Conservation (phyloP, 2,329 filamentous ascomycete genomes). For the Xylaria hypoxylon region DNA sequence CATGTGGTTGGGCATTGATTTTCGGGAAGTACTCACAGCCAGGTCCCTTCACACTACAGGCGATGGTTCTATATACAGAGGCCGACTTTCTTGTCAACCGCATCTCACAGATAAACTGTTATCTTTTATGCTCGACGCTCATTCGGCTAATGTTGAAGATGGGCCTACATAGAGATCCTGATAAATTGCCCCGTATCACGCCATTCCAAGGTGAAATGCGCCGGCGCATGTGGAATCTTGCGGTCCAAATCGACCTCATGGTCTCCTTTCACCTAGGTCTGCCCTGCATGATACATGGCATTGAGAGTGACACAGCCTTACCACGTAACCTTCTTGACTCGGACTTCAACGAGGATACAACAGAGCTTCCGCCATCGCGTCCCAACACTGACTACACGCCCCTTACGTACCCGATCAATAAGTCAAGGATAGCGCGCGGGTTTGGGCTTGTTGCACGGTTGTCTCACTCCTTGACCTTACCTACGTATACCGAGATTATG, state of each 20-base stretch:
- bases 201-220: conserved; percentile 67
- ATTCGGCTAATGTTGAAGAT: conserved; percentile 69
- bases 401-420: conserved; percentile 66
- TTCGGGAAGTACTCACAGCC: conserved; percentile 64
- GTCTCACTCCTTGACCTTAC: conserved; percentile 61
- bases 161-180: conserved; percentile 68
- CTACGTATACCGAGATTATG: conserved; percentile 63
- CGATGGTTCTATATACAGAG: conserved; percentile 65
- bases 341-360: conserved; percentile 69
- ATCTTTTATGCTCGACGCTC: conserved; percentile 62
- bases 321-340: conserved; percentile 74
- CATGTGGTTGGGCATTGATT: conserved; percentile 64
- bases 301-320: conserved; percentile 71
- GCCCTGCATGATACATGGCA: conserved; percentile 72
- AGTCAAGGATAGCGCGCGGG: conserved; percentile 59
- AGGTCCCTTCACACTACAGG: conserved; percentile 60
- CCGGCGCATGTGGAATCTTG: conserved; percentile 65
- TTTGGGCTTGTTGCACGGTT: conserved; percentile 64
- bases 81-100: conserved; percentile 65
- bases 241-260: conserved; percentile 70
- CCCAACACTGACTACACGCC: conserved; percentile 70
- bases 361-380: conserved; percentile 66
- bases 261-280: conserved; percentile 76
- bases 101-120: conserved; percentile 65
- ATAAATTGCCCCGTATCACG: conserved; percentile 62